These are phyloP conservation scores for Neurospora tetraspora DNA, from an alignment of 495 filamentous ascomycete species.

Conservation along the genomic window DNA sequence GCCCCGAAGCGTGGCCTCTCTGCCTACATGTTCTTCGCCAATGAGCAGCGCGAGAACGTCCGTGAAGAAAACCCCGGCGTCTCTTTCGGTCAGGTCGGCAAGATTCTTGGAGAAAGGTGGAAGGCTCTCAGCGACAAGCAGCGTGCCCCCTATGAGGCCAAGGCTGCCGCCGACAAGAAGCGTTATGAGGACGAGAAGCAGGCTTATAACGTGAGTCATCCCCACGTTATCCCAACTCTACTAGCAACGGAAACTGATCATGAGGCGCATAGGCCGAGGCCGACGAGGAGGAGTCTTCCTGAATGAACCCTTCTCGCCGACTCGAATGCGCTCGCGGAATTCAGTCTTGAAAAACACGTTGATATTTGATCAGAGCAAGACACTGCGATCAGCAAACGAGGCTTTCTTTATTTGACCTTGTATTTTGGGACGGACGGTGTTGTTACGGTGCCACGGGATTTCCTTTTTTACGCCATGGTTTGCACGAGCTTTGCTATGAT, in stretches of 20 bases:
- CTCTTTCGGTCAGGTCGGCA: slow-evolving; percentile 94
- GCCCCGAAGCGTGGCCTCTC: slow-evolving; percentile 98
- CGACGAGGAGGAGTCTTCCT: slow-evolving; percentile 35
- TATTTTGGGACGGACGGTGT: slow-evolving; percentile 37
- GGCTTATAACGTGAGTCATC: slow-evolving; percentile 65
- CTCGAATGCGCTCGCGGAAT: slow-evolving; percentile 20
- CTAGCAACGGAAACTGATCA: slow-evolving; percentile 16
- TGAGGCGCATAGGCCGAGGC: slow-evolving; percentile 35
- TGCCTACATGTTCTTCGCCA: slow-evolving; percentile 99
- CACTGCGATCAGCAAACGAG: slow-evolving; percentile 9
- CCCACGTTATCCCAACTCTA: neutral
- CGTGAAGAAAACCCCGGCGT: slow-evolving; percentile 98
- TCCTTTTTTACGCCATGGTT: slow-evolving; percentile 16
- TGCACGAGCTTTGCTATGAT: slow-evolving; percentile 26
- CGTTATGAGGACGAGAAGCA: slow-evolving; percentile 97
- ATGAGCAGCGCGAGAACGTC: slow-evolving; percentile 96
- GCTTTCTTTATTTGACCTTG: slow-evolving; percentile 25
- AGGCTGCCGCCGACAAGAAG: slow-evolving; percentile 95
- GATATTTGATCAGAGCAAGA: slow-evolving; percentile 14
- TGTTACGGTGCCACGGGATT: slow-evolving; percentile 29
- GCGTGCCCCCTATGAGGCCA: slow-evolving; percentile 85
- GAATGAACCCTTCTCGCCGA: slow-evolving; percentile 19
- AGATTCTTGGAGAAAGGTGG: slow-evolving; percentile 95
- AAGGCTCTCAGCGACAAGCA: slow-evolving; percentile 88
- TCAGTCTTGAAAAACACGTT: slow-evolving; percentile 20